Conservation (phyloP, 1,284 basidiomycete genomes). For the Malassezia arunalokei region DNA sequence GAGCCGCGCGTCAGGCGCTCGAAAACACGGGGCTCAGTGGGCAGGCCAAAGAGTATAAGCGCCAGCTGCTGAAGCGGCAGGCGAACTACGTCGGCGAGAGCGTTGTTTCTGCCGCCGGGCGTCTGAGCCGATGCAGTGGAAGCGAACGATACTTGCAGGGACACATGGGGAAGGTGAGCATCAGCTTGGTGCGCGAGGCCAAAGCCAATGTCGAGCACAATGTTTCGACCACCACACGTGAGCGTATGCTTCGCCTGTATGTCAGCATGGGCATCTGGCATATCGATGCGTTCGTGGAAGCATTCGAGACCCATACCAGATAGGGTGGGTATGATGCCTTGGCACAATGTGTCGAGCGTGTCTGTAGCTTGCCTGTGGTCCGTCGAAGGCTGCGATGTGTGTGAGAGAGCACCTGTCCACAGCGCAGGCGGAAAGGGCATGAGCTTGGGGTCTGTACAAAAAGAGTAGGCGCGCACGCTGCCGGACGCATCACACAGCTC, state of each 20-base stretch:
- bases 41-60: constrained; percentile 1
- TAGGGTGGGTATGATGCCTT: neutral
- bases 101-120: neutral
- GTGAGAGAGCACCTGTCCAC: constrained; percentile 1
- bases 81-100: constrained; percentile 2
- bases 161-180: neutral
- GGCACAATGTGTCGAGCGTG: constrained; percentile 2
- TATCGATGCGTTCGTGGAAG: constrained; percentile 9
- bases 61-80: constrained; percentile 6
- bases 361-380: neutral
- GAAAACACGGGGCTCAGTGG: neutral
- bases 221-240: constrained; percentile 10
- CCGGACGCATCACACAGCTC: neutral
- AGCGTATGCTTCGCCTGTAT: constrained; percentile 9
- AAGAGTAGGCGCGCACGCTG: neutral
- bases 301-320: constrained; percentile 7
- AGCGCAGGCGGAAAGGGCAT: neutral
- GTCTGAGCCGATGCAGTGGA: neutral
- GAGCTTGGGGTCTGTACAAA: neutral
- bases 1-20: neutral
- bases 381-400: neutral
- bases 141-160: constrained; percentile 12
- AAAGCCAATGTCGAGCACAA: constrained; percentile 17
- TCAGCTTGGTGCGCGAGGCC: neutral
- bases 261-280: neutral